A percentile compares a stretch with the other conserved stretches of the same genome.
These are phyloP conservation scores for Climacium dendroides DNA, from an alignment of 225 moss, liverwort and hornwort genomes.

Conservation along the genomic window DNA sequence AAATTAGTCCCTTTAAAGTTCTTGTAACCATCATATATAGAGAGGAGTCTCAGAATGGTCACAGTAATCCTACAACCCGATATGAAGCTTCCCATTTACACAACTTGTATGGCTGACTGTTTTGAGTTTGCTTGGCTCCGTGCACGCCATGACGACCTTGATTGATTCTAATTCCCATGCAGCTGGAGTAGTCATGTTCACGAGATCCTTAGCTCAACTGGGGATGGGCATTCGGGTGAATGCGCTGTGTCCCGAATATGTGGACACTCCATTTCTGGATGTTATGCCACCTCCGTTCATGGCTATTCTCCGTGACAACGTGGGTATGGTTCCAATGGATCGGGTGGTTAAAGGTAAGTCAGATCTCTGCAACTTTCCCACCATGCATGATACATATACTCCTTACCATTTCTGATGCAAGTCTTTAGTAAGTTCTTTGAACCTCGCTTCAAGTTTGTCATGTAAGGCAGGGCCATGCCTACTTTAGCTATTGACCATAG, in stretches of 20 bases:
- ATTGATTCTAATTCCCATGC: too few species aligned
- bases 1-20: too few species aligned
- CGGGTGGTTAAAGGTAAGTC: neutral
- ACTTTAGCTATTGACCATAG: neutral
- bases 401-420: neutral
- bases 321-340: neutral
- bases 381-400: too few species aligned
- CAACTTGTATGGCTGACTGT: neutral
- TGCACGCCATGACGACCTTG: too few species aligned
- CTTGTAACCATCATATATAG: too few species aligned
- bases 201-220: neutral
- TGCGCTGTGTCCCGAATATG: slow-evolving; percentile 49
- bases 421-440: neutral
- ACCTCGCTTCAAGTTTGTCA: neutral
- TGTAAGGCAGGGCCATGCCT: neutral
- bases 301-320: neutral
- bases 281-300: neutral
- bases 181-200: slow-evolving; percentile 43
- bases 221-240: slow-evolving; percentile 61
- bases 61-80: neutral
- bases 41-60: too few species aligned
- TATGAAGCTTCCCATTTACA: neutral
- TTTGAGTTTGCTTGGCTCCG: too few species aligned
- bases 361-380: neutral
- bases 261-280: neutral